Evolutionary conservation across 2,329 filamentous ascomycete genomes (phyloP), one percentile per base, ranked within the genome.

Genomic region (Pyrenophora graminea): DNA sequence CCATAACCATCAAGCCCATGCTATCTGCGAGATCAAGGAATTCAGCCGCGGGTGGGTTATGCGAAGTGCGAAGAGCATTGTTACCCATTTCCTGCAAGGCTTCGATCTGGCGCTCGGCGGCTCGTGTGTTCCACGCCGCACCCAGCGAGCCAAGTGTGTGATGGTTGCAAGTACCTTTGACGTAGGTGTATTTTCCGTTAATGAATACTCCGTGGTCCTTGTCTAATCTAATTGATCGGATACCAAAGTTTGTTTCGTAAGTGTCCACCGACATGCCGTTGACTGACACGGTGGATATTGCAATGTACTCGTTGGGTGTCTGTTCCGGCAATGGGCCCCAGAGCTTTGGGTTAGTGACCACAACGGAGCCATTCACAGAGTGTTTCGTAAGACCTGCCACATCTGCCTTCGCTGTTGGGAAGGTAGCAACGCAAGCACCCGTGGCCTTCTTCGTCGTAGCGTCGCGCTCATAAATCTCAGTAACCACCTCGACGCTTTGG

Each of bases 31-130:
- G 58, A 5, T 81, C 75, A 1, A 83, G 71, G 0, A 82, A 65
- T 48, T 82, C 80, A 0, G 79, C 73, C 0, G 80, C 79, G 0
- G 81, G 80, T 1, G 80, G 80, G 61, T 83, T 83, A 61, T 84
- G 81, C 2, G 80, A 76, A 27, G 77, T 82, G 1, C 80, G 74
- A 8, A 83, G 71, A 0, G 78, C 76, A 54, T 83, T 83, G 55
- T 62, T 66, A 10, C 81, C 81, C 69, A 82, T 73, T 12, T 81
- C 79, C n/a, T 72, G 72, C 1, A 83, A 67, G 8, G 78, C 74
- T 55, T 80, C 66, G 3, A 82, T 71, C 61, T 83, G 78, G 1
- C 81, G 73, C 61, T 79, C 69, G 0, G 76, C 75, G 0, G 80
- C 81, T 5, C 78, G 72, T 15, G 66, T 39, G 61, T 82, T 80